Conservation (phyloP, 202 grass and related monocot species). For the Digitaria exilis region DNA sequence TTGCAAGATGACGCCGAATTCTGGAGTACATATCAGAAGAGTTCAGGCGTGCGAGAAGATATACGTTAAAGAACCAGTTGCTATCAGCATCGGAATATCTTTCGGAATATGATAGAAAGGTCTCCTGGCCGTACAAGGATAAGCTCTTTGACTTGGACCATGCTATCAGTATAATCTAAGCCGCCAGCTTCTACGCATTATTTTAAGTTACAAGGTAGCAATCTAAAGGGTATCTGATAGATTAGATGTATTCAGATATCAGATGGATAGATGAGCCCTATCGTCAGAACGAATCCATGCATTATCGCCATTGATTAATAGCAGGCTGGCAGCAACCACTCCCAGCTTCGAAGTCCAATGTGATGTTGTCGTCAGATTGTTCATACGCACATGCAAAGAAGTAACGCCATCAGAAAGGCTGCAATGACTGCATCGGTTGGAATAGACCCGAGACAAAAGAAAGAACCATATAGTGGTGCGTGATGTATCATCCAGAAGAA, state of each 20-base stretch:
- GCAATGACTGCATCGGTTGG: neutral
- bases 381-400: conserved; percentile 27
- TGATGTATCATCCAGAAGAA: neutral
- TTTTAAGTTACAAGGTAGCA: conserved; percentile 10
- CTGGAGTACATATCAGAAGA: conserved; percentile 27
- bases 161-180: conserved; percentile 9
- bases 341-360: conserved; percentile 39
- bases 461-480: neutral
- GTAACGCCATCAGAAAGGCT: neutral
- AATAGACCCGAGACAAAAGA: neutral
- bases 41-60: conserved; percentile 27
- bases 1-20: conserved; percentile 27
- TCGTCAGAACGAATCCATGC: conserved; percentile 30
- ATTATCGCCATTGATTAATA: conserved; percentile 34
- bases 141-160: conserved; percentile 21
- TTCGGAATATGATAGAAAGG: conserved; percentile 31
- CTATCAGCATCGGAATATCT: conserved; percentile 31
- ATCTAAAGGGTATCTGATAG: conserved; percentile 15
- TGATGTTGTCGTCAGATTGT: conserved; percentile 22
- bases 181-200: conserved; percentile 25
- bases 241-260: conserved; percentile 37
- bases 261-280: conserved; percentile 18
- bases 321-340: conserved; percentile 13
- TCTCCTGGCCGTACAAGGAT: conserved; percentile 33
- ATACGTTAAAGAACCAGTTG: conserved; percentile 22